These are phyloP conservation scores for Sinapis alba DNA, from an alignment of 441 rosid species.

Conservation along the genomic window DNA sequence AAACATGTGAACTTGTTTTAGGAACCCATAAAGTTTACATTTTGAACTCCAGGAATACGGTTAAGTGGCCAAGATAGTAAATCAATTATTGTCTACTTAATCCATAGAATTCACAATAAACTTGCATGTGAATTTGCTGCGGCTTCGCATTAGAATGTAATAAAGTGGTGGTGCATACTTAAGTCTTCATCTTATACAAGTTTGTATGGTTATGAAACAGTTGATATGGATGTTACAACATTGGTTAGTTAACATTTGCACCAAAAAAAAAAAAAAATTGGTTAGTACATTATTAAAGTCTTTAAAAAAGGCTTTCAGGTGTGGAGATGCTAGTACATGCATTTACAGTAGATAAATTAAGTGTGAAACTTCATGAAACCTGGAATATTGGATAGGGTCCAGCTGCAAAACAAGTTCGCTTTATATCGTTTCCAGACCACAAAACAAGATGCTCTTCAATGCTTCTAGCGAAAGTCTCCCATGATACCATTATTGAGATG, in stretches of 20 bases:
- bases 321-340: background rate
- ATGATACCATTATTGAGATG: background rate
- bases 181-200: background rate
- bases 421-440: background rate
- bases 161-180: background rate
- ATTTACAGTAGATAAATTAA: background rate
- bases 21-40: background rate
- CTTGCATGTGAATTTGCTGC: background rate
- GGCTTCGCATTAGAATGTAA: background rate
- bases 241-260: too few relatives aligned
- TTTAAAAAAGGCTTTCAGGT: background rate
- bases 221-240: background rate
- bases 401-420: background rate
- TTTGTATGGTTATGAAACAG: background rate
- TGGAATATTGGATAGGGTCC: background rate
- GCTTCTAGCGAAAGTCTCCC: background rate
- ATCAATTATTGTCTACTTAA: background rate
- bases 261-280: too few relatives aligned
- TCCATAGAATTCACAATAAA: background rate
- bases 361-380: background rate
- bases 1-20: background rate
- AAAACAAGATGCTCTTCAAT: background rate
- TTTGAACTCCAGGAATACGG: background rate
- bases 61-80: background rate
- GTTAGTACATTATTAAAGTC: too few relatives aligned